Base-by-base conservation (phyloP, 345 rosid species). In the Gossypium bickii region DNA sequence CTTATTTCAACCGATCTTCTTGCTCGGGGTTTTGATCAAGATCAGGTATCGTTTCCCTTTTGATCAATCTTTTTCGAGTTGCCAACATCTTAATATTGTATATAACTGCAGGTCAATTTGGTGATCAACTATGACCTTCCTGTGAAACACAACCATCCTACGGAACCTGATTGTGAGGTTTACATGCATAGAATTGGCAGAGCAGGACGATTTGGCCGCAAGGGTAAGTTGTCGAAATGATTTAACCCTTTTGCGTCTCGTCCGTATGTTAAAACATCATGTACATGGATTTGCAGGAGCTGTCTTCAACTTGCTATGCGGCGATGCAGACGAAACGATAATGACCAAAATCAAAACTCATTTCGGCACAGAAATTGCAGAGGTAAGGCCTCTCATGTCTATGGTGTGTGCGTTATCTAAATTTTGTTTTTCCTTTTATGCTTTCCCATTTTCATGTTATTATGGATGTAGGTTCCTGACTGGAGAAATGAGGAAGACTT, bases 111-210 rank as follows among this genome's bases (percentile, higher is more conserved):
- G 98, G 92, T 93, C 74, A 95, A 95, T 87, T 65, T 93, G 87
- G 96, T 95, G 3, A 85, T 93, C 12, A 95, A 91, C 70, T 95
- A 81, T 76, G 90, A 92, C 70, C 87, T 93, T 51, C 98, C 98
- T 1, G 80, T 87, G 72, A 94, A 92, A 79, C 68, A 81, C 71
- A 84, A 76, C 43, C 82, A 20, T 34, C 83, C 73, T 2, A 70
- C 73, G 6, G 93, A 92, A 76, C 98, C 98, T 64, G 85, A 94
- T 77, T 94, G 61, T 79, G 98, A 94, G 82, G 92, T 87, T 29
- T 93, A 94, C 82, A 85, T 92, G 83, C 98, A 92, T 79, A 89
- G 98, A 78, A 89, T 94, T 74, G 98, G 98, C 60, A 86, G 98
- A 74, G 98, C 97, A 44, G 98, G 98, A 52, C 90, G 98, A 12